A percentile compares a stretch with the other conserved stretches of the same genome.
These are phyloP conservation scores for Mortierella hygrophila DNA, from an alignment of 192 early-diverging fungal species.

Conservation along the genomic window DNA sequence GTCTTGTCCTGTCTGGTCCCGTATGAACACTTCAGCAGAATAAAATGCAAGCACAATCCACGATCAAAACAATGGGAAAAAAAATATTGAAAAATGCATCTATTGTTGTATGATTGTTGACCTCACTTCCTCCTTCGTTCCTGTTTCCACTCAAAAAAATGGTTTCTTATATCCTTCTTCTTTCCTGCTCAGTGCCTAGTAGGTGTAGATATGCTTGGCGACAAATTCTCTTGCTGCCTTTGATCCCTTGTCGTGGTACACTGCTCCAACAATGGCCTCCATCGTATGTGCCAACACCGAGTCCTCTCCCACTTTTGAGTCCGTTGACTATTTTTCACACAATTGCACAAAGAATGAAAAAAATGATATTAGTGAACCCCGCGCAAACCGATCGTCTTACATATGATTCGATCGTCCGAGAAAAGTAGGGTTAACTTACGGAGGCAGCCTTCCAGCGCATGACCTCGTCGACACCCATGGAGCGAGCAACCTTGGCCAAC, in stretches of 20 bases:
- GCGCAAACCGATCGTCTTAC: no score
- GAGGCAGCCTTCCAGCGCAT: constrained; percentile 53
- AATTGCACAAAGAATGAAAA: constrained; percentile 3
- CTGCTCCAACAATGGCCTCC: constrained; percentile 62
- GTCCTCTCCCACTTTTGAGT: constrained; percentile 42
- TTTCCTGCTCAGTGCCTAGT: constrained; percentile 1
- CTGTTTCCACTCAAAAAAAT: no score
- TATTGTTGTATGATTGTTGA: constrained; percentile 2
- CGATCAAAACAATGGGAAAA: not conserved
- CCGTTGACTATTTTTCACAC: constrained; percentile 10
- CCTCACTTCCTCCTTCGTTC: not conserved
- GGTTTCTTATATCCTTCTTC: not conserved
- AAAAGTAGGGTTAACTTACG: constrained; percentile 21
- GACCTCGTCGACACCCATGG: constrained; percentile 40
- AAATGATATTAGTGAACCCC: not conserved
- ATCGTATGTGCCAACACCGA: constrained; percentile 56
- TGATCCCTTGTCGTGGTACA: constrained; percentile 64
- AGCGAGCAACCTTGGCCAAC: constrained; percentile 43
- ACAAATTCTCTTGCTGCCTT: constrained; percentile 60
- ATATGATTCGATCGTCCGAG: not conserved
- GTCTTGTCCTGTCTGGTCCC: not conserved
- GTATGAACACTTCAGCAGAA: no score
- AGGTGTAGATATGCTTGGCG: constrained; percentile 55
- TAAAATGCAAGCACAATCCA: not conserved
- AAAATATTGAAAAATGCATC: not conserved